Base-by-base conservation (phyloP, 164 flowering plant species). In the Paratinospora sagittata region DNA sequence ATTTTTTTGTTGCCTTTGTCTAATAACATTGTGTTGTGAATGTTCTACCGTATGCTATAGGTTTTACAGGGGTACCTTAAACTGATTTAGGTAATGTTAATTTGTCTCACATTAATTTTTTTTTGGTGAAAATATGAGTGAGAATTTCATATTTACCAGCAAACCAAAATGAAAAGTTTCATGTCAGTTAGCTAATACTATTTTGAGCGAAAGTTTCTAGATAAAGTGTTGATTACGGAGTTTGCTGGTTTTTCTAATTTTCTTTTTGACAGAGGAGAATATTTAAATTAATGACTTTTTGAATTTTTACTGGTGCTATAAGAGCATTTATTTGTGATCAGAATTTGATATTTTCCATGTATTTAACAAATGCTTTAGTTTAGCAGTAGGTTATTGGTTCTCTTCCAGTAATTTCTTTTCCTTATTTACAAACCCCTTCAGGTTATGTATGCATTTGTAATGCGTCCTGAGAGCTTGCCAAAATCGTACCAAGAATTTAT, bases 401-500 rank as follows among this genome's bases (percentile, higher is more conserved):
- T n/a, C n/a, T n/a, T n/a, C n/a, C 23, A 30, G 6, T 69, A 12
- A 34, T 57, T 63, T 8, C 61, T 27, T 43, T 61, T 23, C 52
- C 69, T 72, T 21, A 65, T 37, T 17, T 21, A 65, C 34, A 49
- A 34, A 37, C 33, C 68, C 41, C 27, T 75, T 63, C 87, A 95
- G 98, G 91, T 95, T 67, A 95, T 95, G 98, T 95, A 95, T 84
- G 81, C 93, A 62, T 95, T 95, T 77, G 85, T 95, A 17, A 95
- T 95, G 98, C 97, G 90, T 67, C 98, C 98, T 72, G 97, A 95
- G 84, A 95, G 90, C 85, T 84, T 95, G 85, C 98, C 98, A 47
- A 92, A 90, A 84, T 73, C 97, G 66, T 95, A 95, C 81, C 89
- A 83, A 79, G 92, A 95, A 68, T 95, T 95, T 61, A 95, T 95